Conservation (phyloP, 2,329 filamentous ascomycete genomes). For the Alternaria sp. region DNA sequence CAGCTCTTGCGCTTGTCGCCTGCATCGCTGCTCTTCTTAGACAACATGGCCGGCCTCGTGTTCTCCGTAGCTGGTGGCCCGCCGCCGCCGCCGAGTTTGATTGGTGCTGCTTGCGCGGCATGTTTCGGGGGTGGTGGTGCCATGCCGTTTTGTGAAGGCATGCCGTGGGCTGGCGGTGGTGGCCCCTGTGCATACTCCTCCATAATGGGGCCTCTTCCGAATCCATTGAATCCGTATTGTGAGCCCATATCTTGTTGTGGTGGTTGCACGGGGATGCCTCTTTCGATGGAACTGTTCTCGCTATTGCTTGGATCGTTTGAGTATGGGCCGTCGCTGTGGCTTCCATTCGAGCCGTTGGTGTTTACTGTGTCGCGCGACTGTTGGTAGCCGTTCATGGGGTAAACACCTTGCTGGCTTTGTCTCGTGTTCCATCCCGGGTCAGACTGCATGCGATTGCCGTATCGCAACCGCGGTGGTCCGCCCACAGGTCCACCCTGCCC, state of each 20-base stretch:
- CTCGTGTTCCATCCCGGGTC: conserved; percentile 53
- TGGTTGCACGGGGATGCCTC: conserved; percentile 60
- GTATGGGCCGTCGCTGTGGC: conserved; percentile 73
- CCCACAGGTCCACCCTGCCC: conserved; percentile 46
- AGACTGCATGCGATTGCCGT: conserved; percentile 53
- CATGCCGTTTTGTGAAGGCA: conserved; percentile 9
- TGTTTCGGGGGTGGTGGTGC: conserved; percentile 27
- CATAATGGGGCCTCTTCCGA: conserved; percentile 54
- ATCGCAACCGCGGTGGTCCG: conserved; percentile 46
- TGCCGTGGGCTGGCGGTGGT: conserved; percentile 17
- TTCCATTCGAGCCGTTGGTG: conserved; percentile 76
- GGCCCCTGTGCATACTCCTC: conserved; percentile 49
- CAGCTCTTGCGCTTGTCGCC: conserved; percentile 82
- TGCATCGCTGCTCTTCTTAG: conserved; percentile 31
- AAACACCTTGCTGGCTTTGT: conserved; percentile 48
- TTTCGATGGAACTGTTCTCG: conserved; percentile 90
- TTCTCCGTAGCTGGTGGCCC: conserved; percentile 18
- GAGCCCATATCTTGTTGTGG: conserved; percentile 48
- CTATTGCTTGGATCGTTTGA: conserved; percentile 92
- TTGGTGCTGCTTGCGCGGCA: conserved; percentile 34
- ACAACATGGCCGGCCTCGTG: conserved; percentile 27
- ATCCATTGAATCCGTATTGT: conserved; percentile 68
- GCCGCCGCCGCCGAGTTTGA: conserved; percentile 30
- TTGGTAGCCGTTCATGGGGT: conserved; percentile 68
- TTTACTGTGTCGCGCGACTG: conserved; percentile 88